Conservation (phyloP, 1,139 yeast species). For the Yamadazyma atmosphaerica region DNA sequence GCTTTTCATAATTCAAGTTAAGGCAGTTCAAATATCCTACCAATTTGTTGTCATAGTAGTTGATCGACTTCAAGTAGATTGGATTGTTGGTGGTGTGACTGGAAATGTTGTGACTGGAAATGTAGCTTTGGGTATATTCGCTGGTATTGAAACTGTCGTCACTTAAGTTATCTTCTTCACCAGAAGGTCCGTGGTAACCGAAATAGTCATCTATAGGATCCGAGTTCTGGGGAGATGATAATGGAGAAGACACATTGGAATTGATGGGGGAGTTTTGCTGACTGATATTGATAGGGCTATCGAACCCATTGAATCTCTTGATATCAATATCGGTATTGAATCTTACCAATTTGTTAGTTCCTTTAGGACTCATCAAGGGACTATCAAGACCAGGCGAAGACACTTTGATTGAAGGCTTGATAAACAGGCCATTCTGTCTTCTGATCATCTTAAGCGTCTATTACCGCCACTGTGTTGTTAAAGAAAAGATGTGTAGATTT, state of each 20-base stretch:
- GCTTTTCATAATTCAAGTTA: slow-evolving; percentile 42
- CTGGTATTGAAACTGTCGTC: background rate
- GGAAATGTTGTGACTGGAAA: slow-evolving; percentile 11
- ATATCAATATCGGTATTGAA: slow-evolving; percentile 18
- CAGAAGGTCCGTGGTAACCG: background rate
- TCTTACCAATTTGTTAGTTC: slow-evolving; percentile 9
- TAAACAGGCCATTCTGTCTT: slow-evolving; percentile 40
- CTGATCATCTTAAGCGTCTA: slow-evolving; percentile 22
- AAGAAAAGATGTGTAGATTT: background rate
- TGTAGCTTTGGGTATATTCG: slow-evolving; percentile 7
- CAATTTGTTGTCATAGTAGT: slow-evolving; percentile 18
- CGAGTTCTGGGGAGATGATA: slow-evolving; percentile 2
- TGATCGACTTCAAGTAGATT: slow-evolving; percentile 11
- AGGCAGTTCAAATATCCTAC: slow-evolving; percentile 36
- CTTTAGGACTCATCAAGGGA: slow-evolving; percentile 18
- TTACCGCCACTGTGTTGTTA: background rate
- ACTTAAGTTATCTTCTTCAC: slow-evolving; percentile 1
- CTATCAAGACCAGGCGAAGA: background rate
- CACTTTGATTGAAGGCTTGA: slow-evolving; percentile 38
- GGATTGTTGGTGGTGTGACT: slow-evolving; percentile 7
- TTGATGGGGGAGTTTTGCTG: slow-evolving; percentile 33
- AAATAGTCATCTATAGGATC: background rate
- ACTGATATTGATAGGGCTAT: slow-evolving; percentile 40
- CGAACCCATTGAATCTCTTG: slow-evolving; percentile 44
- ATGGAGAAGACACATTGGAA: slow-evolving; percentile 18